Evolutionary conservation across 805 yeast genomes (phyloP).

Genomic region (Cyberlindnera nakhonratchasimensis): DNA sequence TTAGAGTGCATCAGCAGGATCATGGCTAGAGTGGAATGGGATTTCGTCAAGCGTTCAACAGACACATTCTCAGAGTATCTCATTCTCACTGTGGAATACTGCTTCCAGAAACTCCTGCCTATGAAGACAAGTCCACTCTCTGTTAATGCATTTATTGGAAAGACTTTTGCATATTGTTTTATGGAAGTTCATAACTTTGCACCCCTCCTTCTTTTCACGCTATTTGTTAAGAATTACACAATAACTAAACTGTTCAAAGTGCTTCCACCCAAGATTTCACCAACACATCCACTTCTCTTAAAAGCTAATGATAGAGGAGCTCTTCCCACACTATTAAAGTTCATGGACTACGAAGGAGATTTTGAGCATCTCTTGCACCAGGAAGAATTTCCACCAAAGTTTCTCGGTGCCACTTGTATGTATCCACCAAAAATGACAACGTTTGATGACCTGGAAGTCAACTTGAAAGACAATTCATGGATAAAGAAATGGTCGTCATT

Average conservation of each 20-base stretch:
- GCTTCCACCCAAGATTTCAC: background rate
- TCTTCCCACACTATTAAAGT: slow-evolving; percentile 6
- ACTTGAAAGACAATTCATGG: slow-evolving; percentile 57
- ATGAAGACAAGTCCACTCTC: slow-evolving; percentile 19
- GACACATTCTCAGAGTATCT: slow-evolving; percentile 5
- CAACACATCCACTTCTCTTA: background rate
- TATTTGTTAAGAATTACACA: slow-evolving; percentile 50
- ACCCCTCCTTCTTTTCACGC: slow-evolving; percentile 49
- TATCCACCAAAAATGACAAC: slow-evolving; percentile 32
- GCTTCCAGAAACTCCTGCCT: slow-evolving; percentile 16
- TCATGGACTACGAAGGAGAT: slow-evolving; percentile 22
- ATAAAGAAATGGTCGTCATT: slow-evolving; percentile 55
- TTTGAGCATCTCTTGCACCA: slow-evolving; percentile 1
- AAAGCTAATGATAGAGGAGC: background rate
- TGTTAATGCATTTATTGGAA: slow-evolving; percentile 50
- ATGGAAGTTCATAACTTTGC: slow-evolving; percentile 47
- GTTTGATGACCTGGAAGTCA: slow-evolving; percentile 34
- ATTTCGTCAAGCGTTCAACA: background rate
- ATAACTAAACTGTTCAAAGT: slow-evolving; percentile 30
- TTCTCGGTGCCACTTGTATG: slow-evolving; percentile 35
- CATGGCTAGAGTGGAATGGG: slow-evolving; percentile 17
- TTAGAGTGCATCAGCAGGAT: slow-evolving; percentile 16
- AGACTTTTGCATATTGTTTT: slow-evolving; percentile 55
- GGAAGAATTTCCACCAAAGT: slow-evolving; percentile 27
- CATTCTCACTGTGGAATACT: slow-evolving; percentile 11